Evolutionary conservation across 768 basidiomycete genomes (phyloP).

Genomic region (Trametes cinnabarina): DNA sequence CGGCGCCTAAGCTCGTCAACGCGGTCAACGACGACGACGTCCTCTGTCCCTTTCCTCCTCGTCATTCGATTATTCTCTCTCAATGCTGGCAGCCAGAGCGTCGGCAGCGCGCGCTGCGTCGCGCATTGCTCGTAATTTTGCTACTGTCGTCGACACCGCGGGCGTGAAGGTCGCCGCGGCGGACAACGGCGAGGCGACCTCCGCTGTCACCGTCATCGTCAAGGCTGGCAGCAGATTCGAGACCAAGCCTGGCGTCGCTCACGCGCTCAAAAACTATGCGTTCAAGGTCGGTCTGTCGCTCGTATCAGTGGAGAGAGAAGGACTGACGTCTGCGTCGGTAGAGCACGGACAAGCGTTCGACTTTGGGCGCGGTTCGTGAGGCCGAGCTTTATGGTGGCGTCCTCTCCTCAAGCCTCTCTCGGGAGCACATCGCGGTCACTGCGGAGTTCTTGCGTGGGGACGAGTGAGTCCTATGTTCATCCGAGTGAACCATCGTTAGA

Average conservation of each 20-base stretch:
- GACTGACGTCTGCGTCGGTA: constrained; percentile 33
- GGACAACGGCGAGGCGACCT: constrained; percentile 80
- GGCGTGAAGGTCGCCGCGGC: constrained; percentile 85
- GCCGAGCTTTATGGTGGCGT: constrained; percentile 93
- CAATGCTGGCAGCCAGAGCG: constrained; percentile 63
- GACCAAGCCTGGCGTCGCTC: constrained; percentile 84
- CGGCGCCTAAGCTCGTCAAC: constrained; percentile 5
- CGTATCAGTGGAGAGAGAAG: neutral
- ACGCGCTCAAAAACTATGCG: constrained; percentile 95
- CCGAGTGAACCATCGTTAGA: neutral
- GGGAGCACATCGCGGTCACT: constrained; percentile 90
- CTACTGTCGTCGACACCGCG: constrained; percentile 75
- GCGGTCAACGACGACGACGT: constrained; percentile 10
- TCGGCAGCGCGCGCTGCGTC: constrained; percentile 53
- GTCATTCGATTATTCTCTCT: constrained; percentile 35
- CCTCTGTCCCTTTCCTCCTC: constrained; percentile 17
- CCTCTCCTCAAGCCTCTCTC: constrained; percentile 75
- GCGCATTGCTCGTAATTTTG: constrained; percentile 70
- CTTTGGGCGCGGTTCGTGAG: constrained; percentile 87
- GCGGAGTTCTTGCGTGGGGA: constrained; percentile 95
- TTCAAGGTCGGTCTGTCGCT: constrained; percentile 75
- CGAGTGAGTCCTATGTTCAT: constrained; percentile 64
- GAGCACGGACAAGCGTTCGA: constrained; percentile 85
- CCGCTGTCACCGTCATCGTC: constrained; percentile 84
- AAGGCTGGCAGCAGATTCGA: constrained; percentile 93